Base-by-base conservation (phyloP, 2,329 filamentous ascomycete species). In the Amauroascus niger region DNA sequence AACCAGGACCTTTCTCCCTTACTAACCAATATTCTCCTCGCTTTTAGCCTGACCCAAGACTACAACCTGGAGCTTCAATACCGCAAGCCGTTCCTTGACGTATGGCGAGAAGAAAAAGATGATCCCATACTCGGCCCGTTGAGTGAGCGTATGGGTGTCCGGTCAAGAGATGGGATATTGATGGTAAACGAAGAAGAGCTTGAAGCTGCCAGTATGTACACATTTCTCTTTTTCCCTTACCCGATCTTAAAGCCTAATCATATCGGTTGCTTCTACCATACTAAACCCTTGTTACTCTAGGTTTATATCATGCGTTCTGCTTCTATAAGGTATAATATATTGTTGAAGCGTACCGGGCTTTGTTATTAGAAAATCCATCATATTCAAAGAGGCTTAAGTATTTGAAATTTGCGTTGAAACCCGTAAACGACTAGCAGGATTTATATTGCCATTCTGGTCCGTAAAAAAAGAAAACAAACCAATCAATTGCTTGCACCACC, bases 51-150 rank as follows among this genome's bases (percentile, higher is more conserved):
- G 63, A 93, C 93, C 16, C 90, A 96, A 67, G 90, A 97, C 66
- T 98, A 91, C 76, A 96, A 96, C 63, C 80, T 98, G 6, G 93
- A 98, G 69, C 73, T 97, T 62, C 86, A 95, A 70, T 98, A 96
- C 65, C 87, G 94, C 64, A 91, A 91, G 69, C 80, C 85, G 0
- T 98, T 98, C 67, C 74, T 81, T 39, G 90, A 97, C 60, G 86
- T 98, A 28, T 97, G 91, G 88, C 82, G 88, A 58, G 80, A 88
- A 20, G 90, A 97, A 69, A 93, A 91, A 71, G 84, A 94, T 58
- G 88, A 96, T 64, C 76, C 78, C 0, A 81, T 87, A 30, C 71
- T 98, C 37, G 89, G 90, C 0, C 83, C 86, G 18, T 69, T 98
- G 63, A 95, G 88, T 61, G 90, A 96, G 73, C 81, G 90, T n/a